phyloP scores from a whole-genome alignment of 2,329 filamentous ascomycete genomes.

The Simplicillium aogashimaense region DNA sequence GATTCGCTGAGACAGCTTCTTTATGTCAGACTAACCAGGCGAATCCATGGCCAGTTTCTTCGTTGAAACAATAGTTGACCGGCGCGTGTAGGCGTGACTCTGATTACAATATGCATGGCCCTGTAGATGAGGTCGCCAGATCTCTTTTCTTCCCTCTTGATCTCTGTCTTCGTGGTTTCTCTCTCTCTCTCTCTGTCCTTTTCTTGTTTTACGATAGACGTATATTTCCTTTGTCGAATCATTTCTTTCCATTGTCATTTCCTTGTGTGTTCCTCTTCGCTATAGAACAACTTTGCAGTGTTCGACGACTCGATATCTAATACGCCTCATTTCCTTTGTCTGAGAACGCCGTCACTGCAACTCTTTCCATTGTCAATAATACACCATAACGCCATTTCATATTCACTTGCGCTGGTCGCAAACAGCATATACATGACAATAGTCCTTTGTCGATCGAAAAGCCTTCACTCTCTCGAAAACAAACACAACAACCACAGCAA shows the following conservation, averaged over 20 bases:
- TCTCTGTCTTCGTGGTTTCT: too few species aligned
- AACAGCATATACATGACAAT: not conserved
- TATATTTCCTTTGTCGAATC: too few species aligned
- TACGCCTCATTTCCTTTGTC: constrained; percentile 1
- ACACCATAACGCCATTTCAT: not conserved
- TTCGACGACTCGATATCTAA: not conserved
- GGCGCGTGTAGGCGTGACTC: too few species aligned
- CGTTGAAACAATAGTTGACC: too few species aligned
- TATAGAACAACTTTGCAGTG: not conserved
- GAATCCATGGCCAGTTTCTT: too few species aligned
- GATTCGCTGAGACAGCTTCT: too few species aligned
- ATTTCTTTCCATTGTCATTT: too few species aligned
- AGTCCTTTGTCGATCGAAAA: not conserved
- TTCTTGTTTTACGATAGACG: not conserved
- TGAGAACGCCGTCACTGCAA: not conserved
- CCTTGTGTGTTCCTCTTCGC: too few species aligned
- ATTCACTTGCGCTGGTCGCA: not conserved
- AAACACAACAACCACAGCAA: not conserved
- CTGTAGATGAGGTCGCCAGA: too few species aligned
- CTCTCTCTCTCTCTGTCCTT: not conserved
- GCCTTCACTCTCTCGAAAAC: not conserved
- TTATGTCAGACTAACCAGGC: too few species aligned
- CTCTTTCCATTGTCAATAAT: not conserved
- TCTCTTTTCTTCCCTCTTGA: too few species aligned
- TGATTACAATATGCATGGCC: too few species aligned